These are phyloP conservation scores for Adansonia rubrostipa DNA, from an alignment of 441 rosid species.

Conservation along the genomic window DNA sequence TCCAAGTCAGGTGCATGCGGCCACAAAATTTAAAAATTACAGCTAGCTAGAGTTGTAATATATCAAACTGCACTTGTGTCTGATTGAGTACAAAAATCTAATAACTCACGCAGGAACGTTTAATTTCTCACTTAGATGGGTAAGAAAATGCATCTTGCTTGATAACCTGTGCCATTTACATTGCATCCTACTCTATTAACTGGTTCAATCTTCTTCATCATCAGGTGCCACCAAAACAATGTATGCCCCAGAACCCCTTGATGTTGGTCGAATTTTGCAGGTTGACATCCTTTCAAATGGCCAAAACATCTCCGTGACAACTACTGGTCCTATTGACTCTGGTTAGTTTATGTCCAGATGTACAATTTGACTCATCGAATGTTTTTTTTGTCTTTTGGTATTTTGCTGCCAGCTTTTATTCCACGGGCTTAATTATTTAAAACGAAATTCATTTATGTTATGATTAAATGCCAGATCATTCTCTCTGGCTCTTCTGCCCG, in stretches of 20 bases:
- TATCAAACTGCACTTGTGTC: neutral
- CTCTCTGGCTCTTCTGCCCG: neutral
- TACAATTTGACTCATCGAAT: neutral
- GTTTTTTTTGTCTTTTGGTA: no score
- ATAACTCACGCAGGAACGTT: conserved; percentile 5
- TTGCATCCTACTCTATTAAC: conserved; percentile 3
- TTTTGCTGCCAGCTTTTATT: conserved; percentile 1
- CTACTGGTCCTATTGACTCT: conserved; percentile 61
- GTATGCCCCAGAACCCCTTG: conserved; percentile 96
- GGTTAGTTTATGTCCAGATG: conserved; percentile 50
- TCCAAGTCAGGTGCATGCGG: neutral
- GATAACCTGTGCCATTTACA: neutral
- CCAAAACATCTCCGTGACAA: conserved; percentile 60
- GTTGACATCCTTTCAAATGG: conserved; percentile 73
- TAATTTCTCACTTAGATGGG: conserved; percentile 9
- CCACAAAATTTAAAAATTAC: neutral
- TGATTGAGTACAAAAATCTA: neutral
- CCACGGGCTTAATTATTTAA: no score
- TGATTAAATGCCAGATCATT: neutral
- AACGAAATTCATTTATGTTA: no score
- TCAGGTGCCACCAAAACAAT: conserved; percentile 68
- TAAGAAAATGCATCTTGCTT: neutral
- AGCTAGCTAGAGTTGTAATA: neutral
- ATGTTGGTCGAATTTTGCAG: conserved; percentile 75
- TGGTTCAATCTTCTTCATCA: conserved; percentile 14